phyloP scores from a whole-genome alignment of 192 early-diverging fungal species.

The Haplosporangium gracile region DNA sequence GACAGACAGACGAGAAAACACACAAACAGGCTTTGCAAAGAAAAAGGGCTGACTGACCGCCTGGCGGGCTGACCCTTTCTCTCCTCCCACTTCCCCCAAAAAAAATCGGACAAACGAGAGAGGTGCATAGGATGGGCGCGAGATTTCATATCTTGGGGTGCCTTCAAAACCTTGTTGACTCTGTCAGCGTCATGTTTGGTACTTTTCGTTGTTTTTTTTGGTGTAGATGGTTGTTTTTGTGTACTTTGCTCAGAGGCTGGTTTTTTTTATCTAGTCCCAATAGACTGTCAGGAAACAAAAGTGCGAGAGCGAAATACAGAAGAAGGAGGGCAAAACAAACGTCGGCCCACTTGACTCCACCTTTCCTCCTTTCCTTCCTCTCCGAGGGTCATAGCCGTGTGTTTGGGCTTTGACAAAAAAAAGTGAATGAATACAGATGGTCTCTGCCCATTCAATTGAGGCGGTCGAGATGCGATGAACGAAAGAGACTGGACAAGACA shows the following conservation, averaged over 20 bases:
- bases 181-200: neutral
- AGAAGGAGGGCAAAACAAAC: neutral
- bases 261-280: constrained; percentile 1
- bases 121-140: neutral
- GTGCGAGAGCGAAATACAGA: neutral
- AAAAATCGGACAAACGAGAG: neutral
- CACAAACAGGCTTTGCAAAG: neutral
- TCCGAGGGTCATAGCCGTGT: neutral
- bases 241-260: constrained; percentile 4
- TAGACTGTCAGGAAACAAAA: neutral
- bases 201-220: neutral
- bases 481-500: too few relatives aligned
- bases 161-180: neutral
- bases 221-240: neutral
- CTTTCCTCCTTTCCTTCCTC: neutral
- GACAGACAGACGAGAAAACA: neutral
- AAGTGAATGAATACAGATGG: constrained; percentile 4
- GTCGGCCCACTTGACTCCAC: neutral
- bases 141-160: constrained; percentile 9
- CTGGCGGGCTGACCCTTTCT: neutral
- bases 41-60: neutral
- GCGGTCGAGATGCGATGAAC: neutral
- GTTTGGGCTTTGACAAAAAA: neutral
- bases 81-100: neutral
- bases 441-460: neutral